Evolutionary conservation across 805 yeast genomes (phyloP), one percentile per base, ranked within the genome.

Genomic region (Komagataella phaffii): DNA sequence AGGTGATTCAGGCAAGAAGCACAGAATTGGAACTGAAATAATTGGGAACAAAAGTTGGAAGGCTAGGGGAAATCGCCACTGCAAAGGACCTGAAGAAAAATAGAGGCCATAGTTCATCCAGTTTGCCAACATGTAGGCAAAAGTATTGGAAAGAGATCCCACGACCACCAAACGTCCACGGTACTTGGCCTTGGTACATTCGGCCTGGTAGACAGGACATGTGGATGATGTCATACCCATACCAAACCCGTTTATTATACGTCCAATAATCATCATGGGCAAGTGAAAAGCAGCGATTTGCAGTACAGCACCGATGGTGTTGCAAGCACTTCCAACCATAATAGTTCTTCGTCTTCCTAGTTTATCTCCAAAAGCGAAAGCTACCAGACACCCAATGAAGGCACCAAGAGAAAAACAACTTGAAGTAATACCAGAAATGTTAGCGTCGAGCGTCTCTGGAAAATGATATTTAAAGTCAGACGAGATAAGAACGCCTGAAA

Each of bases 161-260:
- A 56, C 77, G 36, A 83, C 85, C 52, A 82, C 71, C 19, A 84
- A 77, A 51, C 88, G 88, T 63, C 90, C 74, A 52, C 83, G 76
- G 75, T 82, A 79, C 58, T 77, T 75, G 6, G 89, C 89, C 44
- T 58, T 57, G 19, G 85, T 78, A 19, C 84, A 81, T 61, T 84
- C 85, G 7, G 88, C 82, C 64, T 81, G 83, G 64, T 83, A 83
- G 61, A 84, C 70, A 44, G 93, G 93, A 21, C 82, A 84, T 51
- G 83, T 72, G 46, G 85, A 85, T 14, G 88, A 78, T 50, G 82
- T 69, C 55, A 80, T 75, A 53, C 93, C 93, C 51, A 84, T 85
- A 30, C 84, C 83, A 4, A 82, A 55, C 30, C 95, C 91, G 45
- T 83, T 77, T 53, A 84, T 69, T 18, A 75, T 77, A 58, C 89